Percentiles rank a stretch among this genome's conserved stretches.
Evolutionary conservation across 495 filamentous ascomycete genomes (phyloP).

Genomic region (Penicillium simplicissimum): DNA sequence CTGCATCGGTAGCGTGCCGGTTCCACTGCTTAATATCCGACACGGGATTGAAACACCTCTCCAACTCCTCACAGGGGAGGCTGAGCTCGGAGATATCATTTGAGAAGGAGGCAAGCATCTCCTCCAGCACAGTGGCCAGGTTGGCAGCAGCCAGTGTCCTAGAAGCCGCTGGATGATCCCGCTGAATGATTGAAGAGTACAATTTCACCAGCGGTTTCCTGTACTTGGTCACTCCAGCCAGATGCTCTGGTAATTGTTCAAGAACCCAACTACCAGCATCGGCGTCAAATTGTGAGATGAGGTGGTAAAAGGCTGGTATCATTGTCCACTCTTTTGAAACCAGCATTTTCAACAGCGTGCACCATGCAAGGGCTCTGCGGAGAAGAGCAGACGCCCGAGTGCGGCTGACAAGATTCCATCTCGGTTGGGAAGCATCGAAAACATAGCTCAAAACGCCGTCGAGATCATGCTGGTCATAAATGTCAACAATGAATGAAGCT

Average conservation of each 20-base stretch:
- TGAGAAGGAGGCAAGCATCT: slow-evolving; percentile 22
- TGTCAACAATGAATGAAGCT: slow-evolving; percentile 22
- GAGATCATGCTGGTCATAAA: slow-evolving; percentile 35
- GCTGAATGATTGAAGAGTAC: slow-evolving; percentile 36
- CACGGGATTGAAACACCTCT: slow-evolving; percentile 26
- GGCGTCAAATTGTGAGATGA: slow-evolving; percentile 35
- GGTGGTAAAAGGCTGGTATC: slow-evolving; percentile 27
- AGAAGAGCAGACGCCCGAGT: slow-evolving; percentile 44
- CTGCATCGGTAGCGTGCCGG: slow-evolving; percentile 44
- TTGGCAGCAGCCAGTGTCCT: slow-evolving; percentile 37
- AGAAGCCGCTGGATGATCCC: slow-evolving; percentile 28
- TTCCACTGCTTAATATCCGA: slow-evolving; percentile 37
- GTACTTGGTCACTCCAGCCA: slow-evolving; percentile 25
- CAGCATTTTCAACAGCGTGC: slow-evolving; percentile 31
- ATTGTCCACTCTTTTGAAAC: slow-evolving; percentile 17
- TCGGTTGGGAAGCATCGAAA: slow-evolving; percentile 32
- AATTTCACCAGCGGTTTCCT: slow-evolving; percentile 27
- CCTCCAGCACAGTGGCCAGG: slow-evolving; percentile 37
- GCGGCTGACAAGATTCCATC: slow-evolving; percentile 35
- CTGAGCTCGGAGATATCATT: slow-evolving; percentile 15
- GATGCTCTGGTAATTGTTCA: slow-evolving; percentile 31
- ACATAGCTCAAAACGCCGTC: slow-evolving; percentile 29
- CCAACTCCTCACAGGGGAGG: slow-evolving; percentile 32
- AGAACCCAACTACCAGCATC: slow-evolving; percentile 45
- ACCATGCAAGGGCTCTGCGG: slow-evolving; percentile 42